Conservation (phyloP, 2,329 filamentous ascomycete species). For the Fusarium guadeloupense region DNA sequence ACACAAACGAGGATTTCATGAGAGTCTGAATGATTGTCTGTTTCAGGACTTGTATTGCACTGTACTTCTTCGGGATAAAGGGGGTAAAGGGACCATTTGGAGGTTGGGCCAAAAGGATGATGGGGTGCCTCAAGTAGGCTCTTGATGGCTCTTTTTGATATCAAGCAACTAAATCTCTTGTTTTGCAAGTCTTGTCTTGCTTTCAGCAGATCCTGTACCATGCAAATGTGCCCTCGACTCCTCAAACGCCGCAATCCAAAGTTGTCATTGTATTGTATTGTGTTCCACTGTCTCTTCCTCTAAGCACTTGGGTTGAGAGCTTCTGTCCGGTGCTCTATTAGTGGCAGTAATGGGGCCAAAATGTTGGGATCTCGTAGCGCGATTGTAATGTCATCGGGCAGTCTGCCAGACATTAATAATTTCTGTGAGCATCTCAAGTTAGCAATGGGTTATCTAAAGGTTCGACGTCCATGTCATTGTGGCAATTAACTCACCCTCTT, state of each 20-base stretch:
- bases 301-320: slow-evolving; percentile 38
- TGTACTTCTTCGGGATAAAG: slow-evolving; percentile 12
- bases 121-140: slow-evolving; percentile 9
- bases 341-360: slow-evolving; percentile 72
- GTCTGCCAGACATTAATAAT: slow-evolving; percentile 58
- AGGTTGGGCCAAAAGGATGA: neutral
- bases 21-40: slow-evolving; percentile 35
- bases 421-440: slow-evolving; percentile 48
- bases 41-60: slow-evolving; percentile 23
- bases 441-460: neutral
- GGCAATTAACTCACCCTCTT: slow-evolving; percentile 72
- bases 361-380: slow-evolving; percentile 83
- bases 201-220: slow-evolving; percentile 2
- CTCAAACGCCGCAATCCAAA: slow-evolving; percentile 26
- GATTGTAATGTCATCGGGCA: slow-evolving; percentile 78
- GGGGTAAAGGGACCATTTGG: neutral
- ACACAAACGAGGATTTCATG: slow-evolving; percentile 21
- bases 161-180: slow-evolving; percentile 31
- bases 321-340: slow-evolving; percentile 76
- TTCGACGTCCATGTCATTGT: neutral
- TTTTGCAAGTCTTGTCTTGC: slow-evolving; percentile 10
- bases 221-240: slow-evolving; percentile 15
- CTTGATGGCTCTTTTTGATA: slow-evolving; percentile 26
- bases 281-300: neutral
- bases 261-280: neutral